Percentiles rank a stretch among this genome's conserved stretches.
Conservation (phyloP, 139 green algal genomes). For the Coelastrella sp. region DNA sequence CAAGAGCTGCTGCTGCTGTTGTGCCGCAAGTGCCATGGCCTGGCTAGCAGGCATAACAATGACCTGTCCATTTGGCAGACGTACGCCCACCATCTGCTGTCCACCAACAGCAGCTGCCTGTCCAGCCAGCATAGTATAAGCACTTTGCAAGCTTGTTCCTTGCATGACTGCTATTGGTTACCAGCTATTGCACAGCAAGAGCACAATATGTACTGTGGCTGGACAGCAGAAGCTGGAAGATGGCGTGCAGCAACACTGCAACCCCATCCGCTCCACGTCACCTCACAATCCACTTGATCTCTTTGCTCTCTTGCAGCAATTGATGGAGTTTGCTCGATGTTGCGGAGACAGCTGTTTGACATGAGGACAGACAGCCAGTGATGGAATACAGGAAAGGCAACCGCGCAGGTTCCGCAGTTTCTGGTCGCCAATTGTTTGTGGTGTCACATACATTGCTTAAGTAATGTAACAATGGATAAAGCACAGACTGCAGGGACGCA, state of each 20-base stretch:
- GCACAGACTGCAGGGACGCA: no score
- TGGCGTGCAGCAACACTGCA: no score
- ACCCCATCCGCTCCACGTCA: background rate
- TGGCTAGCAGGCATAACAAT: background rate
- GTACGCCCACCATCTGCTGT: slow-evolving; percentile 1
- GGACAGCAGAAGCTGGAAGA: background rate
- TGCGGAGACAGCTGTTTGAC: background rate
- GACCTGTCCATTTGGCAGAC: slow-evolving; percentile 28
- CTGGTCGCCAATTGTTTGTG: no score
- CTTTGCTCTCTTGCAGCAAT: no score
- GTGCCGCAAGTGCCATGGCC: background rate
- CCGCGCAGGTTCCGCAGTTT: no score
- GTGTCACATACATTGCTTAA: no score
- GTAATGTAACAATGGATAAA: no score
- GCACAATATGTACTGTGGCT: no score
- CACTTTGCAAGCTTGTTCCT: background rate
- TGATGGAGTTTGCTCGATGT: no score
- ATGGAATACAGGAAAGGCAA: background rate
- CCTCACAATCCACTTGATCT: no score
- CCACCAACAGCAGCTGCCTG: background rate
- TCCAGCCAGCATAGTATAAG: background rate
- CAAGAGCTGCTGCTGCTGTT: background rate
- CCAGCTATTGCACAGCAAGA: background rate
- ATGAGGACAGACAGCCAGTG: background rate
- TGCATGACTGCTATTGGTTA: slow-evolving; percentile 13